Evolutionary conservation across 2,329 filamentous ascomycete genomes (phyloP).

Genomic region (Colletotrichum tanaceti): DNA sequence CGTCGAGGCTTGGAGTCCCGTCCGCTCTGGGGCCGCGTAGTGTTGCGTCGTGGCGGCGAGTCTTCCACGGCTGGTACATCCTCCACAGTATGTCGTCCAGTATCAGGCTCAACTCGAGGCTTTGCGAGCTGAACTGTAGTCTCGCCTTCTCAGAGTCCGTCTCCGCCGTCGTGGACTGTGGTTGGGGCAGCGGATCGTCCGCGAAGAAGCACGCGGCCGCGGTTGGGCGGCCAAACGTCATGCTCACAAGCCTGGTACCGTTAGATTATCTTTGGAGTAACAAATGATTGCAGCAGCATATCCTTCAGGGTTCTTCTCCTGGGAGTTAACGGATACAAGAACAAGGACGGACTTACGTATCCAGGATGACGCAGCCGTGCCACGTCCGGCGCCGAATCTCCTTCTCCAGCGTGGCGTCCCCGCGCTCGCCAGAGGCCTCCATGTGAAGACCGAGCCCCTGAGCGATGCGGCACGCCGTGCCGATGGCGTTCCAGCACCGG

Average conservation of each 20-base stretch:
- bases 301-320: neutral
- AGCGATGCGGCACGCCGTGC: conserved; percentile 55
- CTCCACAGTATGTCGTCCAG: conserved; percentile 48
- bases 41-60: neutral
- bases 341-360: conserved; percentile 50
- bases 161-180: neutral
- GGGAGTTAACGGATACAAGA: neutral
- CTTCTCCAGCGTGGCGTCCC: conserved; percentile 46
- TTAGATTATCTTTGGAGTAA: neutral
- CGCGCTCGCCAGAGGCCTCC: conserved; percentile 36
- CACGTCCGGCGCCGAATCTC: conserved; percentile 53
- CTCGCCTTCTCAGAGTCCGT: neutral
- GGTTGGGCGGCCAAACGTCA: conserved; percentile 13
- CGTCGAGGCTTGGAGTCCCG: conserved; percentile 2
- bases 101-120: conserved; percentile 41
- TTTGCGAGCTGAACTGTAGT: conserved; percentile 40
- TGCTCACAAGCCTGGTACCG: conserved; percentile 5
- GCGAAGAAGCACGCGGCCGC: neutral
- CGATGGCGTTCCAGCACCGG: conserved; percentile 57
- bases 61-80: conserved; percentile 45
- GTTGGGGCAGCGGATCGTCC: neutral
- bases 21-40: neutral
- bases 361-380: conserved; percentile 54
- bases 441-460: conserved; percentile 56
- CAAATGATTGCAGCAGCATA: neutral